A percentile compares a stretch with the other conserved stretches of the same genome.
These are phyloP conservation scores for Fomes fomentarius DNA, from an alignment of 1,284 basidiomycete genomes.

Conservation along the genomic window DNA sequence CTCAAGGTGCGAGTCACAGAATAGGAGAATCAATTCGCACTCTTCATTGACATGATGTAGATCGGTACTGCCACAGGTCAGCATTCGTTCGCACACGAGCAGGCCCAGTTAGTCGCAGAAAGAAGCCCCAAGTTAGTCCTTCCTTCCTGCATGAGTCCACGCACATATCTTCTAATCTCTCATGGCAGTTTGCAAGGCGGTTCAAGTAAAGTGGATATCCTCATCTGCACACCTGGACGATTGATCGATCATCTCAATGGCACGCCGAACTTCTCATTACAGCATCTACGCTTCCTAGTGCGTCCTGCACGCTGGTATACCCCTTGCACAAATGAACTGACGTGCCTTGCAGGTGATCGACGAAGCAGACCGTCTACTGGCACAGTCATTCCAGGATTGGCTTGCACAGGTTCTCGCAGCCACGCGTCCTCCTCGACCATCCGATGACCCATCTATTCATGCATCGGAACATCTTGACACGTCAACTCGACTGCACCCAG, in stretches of 20 bases:
- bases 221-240: constrained; percentile 95
- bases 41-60: constrained; percentile 39
- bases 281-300: constrained; percentile 93
- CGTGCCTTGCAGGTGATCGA: constrained; percentile 78
- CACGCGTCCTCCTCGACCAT: constrained; percentile 51
- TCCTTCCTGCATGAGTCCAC: too few relatives aligned
- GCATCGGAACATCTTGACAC: not conserved
- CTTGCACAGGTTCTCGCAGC: constrained; percentile 79
- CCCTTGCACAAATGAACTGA: not conserved
- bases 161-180: not conserved
- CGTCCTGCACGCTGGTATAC: constrained; percentile 11
- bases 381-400: constrained; percentile 98
- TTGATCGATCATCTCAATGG: constrained; percentile 92
- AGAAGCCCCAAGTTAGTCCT: constrained; percentile 46
- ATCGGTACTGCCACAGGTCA: constrained; percentile 83
- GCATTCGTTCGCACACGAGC: constrained; percentile 84
- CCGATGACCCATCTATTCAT: constrained; percentile 6
- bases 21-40: not conserved
- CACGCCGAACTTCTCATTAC: constrained; percentile 89
- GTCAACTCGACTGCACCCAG: constrained; percentile 36
- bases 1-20: constrained; percentile 62
- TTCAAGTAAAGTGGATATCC: constrained; percentile 88
- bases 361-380: constrained; percentile 94
- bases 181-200: constrained; percentile 65
- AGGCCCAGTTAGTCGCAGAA: constrained; percentile 69